A percentile compares a stretch with the other conserved stretches of the same genome.
Conservation (phyloP, 805 yeast genomes). For the Ogataea sp. region DNA sequence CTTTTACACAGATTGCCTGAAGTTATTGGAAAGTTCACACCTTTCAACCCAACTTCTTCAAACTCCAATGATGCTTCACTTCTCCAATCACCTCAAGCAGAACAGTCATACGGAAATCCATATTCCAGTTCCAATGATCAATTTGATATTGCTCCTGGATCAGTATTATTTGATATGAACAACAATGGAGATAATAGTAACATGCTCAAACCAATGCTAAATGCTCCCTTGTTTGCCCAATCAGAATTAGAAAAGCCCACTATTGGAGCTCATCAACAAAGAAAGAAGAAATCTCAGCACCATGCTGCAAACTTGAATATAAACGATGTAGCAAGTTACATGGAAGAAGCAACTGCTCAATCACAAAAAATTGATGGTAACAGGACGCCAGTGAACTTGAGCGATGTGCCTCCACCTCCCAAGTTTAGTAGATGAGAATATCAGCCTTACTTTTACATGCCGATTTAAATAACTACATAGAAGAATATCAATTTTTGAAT, state of each 20-base stretch:
- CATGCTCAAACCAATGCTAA: background rate
- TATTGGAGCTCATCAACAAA: conserved; percentile 1
- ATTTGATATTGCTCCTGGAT: conserved; percentile 13
- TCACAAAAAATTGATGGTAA: conserved; percentile 31
- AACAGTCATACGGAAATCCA: too few species aligned
- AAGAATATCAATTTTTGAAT: too few species aligned
- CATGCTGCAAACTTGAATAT: too few species aligned
- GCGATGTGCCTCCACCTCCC: conserved; percentile 1
- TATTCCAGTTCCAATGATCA: too few species aligned
- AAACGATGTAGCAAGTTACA: conserved; percentile 27
- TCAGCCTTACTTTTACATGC: too few species aligned
- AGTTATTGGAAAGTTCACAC: conserved; percentile 39
- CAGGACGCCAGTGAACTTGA: conserved; percentile 7
- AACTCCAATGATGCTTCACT: conserved; percentile 6
- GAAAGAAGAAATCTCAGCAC: conserved; percentile 1
- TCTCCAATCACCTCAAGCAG: conserved; percentile 7
- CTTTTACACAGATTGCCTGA: conserved; percentile 78
- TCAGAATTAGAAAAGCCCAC: conserved; percentile 16
- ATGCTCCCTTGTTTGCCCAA: conserved; percentile 8
- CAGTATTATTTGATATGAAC: conserved; percentile 1
- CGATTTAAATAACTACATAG: too few species aligned
- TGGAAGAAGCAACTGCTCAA: conserved; percentile 33
- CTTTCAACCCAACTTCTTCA: background rate
- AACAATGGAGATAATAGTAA: conserved; percentile 1
- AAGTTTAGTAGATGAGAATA: background rate